Conservation (phyloP, 805 yeast species). For the Zygosaccharomyces bailii region DNA sequence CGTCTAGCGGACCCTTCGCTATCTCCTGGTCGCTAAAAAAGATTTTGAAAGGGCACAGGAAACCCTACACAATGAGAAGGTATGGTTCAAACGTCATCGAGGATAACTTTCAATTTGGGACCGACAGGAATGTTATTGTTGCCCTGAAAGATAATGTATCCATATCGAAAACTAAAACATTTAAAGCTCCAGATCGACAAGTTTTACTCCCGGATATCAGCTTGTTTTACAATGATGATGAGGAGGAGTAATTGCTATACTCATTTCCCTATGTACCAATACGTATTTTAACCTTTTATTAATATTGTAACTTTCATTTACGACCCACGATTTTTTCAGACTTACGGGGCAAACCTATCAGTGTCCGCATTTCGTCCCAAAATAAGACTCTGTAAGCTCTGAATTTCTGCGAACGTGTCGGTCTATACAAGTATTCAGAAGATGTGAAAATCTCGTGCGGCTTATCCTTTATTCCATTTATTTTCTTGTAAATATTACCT, state of each 20-base stretch:
- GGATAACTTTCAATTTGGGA: constrained; percentile 74
- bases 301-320: constrained; percentile 10
- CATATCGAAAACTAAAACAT: constrained; percentile 57
- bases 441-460: constrained; percentile 26
- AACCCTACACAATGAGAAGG: constrained; percentile 60
- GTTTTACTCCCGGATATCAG: constrained; percentile 24
- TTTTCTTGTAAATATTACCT: constrained; percentile 54
- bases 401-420: constrained; percentile 52
- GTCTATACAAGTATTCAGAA: constrained; percentile 37
- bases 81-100: constrained; percentile 62
- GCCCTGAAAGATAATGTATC: constrained; percentile 76
- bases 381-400: constrained; percentile 61
- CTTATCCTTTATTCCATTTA: constrained; percentile 52
- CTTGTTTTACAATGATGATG: constrained; percentile 14
- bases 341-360: constrained; percentile 45
- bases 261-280: background rate
- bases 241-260: background rate
- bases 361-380: constrained; percentile 54
- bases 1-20: constrained; percentile 80
- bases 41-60: constrained; percentile 49
- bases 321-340: constrained; percentile 17
- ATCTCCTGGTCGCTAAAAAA: constrained; percentile 73
- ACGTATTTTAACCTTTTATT: background rate
- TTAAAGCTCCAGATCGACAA: constrained; percentile 54
- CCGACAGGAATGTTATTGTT: constrained; percentile 65